Percentiles rank a stretch among this genome's conserved stretches.
phyloP scores from a whole-genome alignment of 2,329 filamentous ascomycete species.

The Knoxdaviesia proteae region DNA sequence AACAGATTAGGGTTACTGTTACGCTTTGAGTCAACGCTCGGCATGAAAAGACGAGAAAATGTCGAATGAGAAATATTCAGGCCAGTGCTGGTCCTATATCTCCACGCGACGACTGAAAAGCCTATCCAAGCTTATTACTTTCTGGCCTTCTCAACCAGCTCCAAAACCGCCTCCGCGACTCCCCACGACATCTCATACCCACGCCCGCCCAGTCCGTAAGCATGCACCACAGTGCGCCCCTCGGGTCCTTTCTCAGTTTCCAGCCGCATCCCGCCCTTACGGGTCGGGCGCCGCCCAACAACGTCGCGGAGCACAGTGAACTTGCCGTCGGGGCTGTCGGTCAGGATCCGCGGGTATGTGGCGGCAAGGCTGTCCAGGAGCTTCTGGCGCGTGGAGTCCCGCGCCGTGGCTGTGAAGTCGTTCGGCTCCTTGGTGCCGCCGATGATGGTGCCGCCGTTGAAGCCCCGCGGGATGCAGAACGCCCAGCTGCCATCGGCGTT shows the following conservation, averaged over 20 bases:
- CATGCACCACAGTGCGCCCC: constrained; percentile 20
- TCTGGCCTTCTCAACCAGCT: constrained; percentile 12
- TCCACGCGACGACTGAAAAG: too few relatives aligned
- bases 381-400: constrained; percentile 19
- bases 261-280: constrained; percentile 26
- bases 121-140: too few relatives aligned
- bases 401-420: constrained; percentile 31
- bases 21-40: too few relatives aligned
- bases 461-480: constrained; percentile 39
- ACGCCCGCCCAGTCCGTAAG: constrained; percentile 39
- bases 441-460: constrained; percentile 42
- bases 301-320: constrained; percentile 19
- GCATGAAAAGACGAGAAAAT: too few relatives aligned
- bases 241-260: constrained; percentile 22
- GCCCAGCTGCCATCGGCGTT: constrained; percentile 41
- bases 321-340: constrained; percentile 8
- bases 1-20: constrained; percentile 1
- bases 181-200: constrained; percentile 42
- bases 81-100: too few relatives aligned
- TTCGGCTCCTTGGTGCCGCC: constrained; percentile 43
- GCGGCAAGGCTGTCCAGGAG: constrained; percentile 20
- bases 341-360: constrained; percentile 15
- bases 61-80: too few relatives aligned
- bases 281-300: constrained; percentile 23
- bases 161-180: constrained; percentile 27